These are phyloP conservation scores for Cucumis cinereus DNA, from an alignment of 306 rosid species.

Conservation along the genomic window DNA sequence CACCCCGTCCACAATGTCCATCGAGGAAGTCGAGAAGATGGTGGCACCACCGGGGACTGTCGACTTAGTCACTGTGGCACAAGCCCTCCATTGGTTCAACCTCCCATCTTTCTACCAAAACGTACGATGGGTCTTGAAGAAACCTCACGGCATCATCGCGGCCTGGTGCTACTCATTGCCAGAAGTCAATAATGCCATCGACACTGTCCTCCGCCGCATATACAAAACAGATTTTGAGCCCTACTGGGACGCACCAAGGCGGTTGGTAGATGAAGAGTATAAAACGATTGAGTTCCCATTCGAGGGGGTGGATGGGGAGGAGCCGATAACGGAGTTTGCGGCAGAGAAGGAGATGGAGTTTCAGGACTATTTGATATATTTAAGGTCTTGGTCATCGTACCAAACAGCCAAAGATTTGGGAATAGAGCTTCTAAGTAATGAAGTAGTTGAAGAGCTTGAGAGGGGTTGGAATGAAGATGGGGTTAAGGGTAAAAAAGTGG, in stretches of 20 bases:
- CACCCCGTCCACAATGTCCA: constrained; percentile 40
- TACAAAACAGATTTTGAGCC: constrained; percentile 15
- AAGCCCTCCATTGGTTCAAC: constrained; percentile 70
- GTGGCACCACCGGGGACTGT: constrained; percentile 33
- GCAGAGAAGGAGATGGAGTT: constrained; percentile 34
- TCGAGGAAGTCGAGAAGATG: constrained; percentile 29
- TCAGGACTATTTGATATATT: constrained; percentile 31
- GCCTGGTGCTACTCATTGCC: constrained; percentile 64
- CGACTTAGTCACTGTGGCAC: constrained; percentile 65
- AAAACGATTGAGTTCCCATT: constrained; percentile 61
- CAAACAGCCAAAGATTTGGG: constrained; percentile 59
- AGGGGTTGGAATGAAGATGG: constrained; percentile 48
- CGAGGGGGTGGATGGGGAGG: constrained; percentile 40
- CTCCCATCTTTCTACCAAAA: constrained; percentile 45
- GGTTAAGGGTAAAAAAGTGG: constrained; percentile 18
- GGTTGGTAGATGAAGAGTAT: constrained; percentile 35
- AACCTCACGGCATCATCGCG: constrained; percentile 62
- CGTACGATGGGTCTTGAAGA: constrained; percentile 44
- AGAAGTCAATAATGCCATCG: constrained; percentile 22
- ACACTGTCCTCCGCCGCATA: constrained; percentile 12
- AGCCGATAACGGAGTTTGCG: constrained; percentile 21
- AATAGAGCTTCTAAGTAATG: constrained; percentile 46
- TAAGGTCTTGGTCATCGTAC: constrained; percentile 69
- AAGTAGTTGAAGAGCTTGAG: constrained; percentile 29
- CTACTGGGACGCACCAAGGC: constrained; percentile 42